Conservation (phyloP, 257 asterid genomes). For the Nicotiana tomentosiformis region DNA sequence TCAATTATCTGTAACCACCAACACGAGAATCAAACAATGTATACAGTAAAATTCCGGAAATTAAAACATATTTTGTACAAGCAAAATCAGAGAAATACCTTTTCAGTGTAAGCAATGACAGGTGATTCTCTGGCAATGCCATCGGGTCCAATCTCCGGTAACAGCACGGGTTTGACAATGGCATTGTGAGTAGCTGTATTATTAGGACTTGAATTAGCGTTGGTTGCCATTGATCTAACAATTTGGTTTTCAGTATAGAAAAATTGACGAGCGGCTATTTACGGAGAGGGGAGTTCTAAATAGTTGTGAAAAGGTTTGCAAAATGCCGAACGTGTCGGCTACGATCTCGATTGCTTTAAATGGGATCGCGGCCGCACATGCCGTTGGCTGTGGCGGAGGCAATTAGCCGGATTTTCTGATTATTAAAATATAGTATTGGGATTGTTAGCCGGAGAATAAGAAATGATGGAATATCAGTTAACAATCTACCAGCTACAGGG, state of each 20-base stretch:
- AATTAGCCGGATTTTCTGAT: too few species aligned
- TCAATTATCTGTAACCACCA: slow-evolving; percentile 53
- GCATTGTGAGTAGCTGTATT: not conserved
- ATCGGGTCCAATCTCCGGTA: slow-evolving; percentile 91
- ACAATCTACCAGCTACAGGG: too few species aligned
- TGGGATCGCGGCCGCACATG: slow-evolving; percentile 1
- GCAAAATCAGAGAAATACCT: slow-evolving; percentile 32
- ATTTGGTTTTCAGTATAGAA: not conserved
- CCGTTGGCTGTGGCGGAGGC: not conserved
- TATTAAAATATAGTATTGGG: too few species aligned
- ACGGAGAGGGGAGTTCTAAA: not conserved
- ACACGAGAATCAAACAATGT: slow-evolving; percentile 5
- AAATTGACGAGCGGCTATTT: not conserved
- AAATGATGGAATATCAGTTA: too few species aligned
- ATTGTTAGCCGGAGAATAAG: too few species aligned
- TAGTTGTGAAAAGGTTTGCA: not conserved
- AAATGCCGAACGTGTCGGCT: not conserved
- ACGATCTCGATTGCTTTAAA: not conserved
- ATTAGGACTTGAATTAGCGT: slow-evolving; percentile 24
- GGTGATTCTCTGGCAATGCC: slow-evolving; percentile 79
- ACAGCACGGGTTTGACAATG: slow-evolving; percentile 32
- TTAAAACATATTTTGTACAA: not conserved
- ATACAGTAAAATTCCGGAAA: not conserved
- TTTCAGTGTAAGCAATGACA: slow-evolving; percentile 83
- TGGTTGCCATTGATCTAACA: slow-evolving; percentile 33